Evolutionary conservation across 1,284 basidiomycete genomes (phyloP).

Genomic region (Uromyces viciae-fabae): DNA sequence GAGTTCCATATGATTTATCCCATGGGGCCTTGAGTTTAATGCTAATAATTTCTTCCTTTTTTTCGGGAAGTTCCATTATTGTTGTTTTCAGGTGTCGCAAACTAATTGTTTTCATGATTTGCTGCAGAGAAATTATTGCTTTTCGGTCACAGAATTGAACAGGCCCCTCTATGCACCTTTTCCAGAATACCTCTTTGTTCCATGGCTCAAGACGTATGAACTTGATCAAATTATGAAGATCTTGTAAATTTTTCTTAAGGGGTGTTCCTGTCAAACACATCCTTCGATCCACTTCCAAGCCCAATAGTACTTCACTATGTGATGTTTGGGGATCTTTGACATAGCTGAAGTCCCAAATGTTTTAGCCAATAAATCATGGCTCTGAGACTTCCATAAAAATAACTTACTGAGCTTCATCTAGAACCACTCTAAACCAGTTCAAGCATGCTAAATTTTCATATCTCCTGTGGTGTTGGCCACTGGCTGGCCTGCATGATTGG

Average conservation of each 20-base stretch:
- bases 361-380: slow-evolving; percentile 92
- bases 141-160: slow-evolving; percentile 87
- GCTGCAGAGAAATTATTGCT: slow-evolving; percentile 73
- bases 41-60: neutral
- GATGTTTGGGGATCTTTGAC: no score
- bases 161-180: slow-evolving; percentile 80
- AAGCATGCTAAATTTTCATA: slow-evolving; percentile 58
- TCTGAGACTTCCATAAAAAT: slow-evolving; percentile 64
- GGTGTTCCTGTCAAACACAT: slow-evolving; percentile 94
- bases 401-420: slow-evolving; percentile 94
- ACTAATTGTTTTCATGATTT: neutral
- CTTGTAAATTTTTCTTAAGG: slow-evolving; percentile 97
- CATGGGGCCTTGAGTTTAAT: neutral
- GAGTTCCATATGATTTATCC: neutral
- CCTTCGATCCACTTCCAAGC: slow-evolving; percentile 84
- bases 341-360: no score
- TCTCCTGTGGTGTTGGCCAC: neutral
- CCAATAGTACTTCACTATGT: slow-evolving; percentile 87
- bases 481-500: neutral
- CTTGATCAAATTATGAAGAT: slow-evolving; percentile 92
- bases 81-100: neutral
- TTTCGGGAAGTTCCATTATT: neutral
- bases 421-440: slow-evolving; percentile 93
- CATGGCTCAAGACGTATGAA: slow-evolving; percentile 89
- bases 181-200: slow-evolving; percentile 88